A percentile compares a stretch with the other conserved stretches of the same genome.
These are phyloP conservation scores for Sugiyamaella lignohabitans DNA, from an alignment of 805 yeast genomes.

Conservation along the genomic window DNA sequence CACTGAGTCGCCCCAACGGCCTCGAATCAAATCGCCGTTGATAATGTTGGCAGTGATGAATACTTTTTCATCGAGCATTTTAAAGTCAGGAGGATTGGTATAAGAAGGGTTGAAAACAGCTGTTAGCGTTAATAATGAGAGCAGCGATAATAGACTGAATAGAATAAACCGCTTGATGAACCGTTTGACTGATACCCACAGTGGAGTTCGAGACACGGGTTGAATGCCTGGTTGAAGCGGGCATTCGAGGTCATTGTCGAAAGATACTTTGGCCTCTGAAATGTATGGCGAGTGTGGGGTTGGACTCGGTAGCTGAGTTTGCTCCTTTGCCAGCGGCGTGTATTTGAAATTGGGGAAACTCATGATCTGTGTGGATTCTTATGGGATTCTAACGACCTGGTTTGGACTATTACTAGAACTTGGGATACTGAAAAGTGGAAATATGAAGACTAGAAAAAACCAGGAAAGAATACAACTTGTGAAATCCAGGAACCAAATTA, in stretches of 20 bases:
- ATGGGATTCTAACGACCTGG: no score
- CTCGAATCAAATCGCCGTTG: slow-evolving; percentile 10
- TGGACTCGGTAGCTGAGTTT: no score
- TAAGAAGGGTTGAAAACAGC: slow-evolving; percentile 10
- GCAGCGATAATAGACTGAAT: neutral
- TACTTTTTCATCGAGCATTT: slow-evolving; percentile 7
- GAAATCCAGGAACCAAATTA: no score
- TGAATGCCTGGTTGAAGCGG: no score
- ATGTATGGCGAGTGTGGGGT: no score
- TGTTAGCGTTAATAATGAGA: slow-evolving; percentile 6
- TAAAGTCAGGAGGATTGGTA: slow-evolving; percentile 2
- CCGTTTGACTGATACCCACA: neutral
- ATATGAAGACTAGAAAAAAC: no score
- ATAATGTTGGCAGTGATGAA: slow-evolving; percentile 15
- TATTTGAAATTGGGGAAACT: no score
- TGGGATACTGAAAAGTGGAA: no score
- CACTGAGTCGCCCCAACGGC: slow-evolving; percentile 14
- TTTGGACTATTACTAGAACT: no score
- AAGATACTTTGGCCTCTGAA: neutral
- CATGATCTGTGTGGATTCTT: no score
- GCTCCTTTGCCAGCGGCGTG: no score
- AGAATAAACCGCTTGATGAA: neutral
- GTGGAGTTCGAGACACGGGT: neutral
- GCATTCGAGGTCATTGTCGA: neutral
- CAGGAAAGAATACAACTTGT: no score